Evolutionary conservation across 23 red algal species (phyloP).

Genomic region (Cyanidium caldarium): DNA sequence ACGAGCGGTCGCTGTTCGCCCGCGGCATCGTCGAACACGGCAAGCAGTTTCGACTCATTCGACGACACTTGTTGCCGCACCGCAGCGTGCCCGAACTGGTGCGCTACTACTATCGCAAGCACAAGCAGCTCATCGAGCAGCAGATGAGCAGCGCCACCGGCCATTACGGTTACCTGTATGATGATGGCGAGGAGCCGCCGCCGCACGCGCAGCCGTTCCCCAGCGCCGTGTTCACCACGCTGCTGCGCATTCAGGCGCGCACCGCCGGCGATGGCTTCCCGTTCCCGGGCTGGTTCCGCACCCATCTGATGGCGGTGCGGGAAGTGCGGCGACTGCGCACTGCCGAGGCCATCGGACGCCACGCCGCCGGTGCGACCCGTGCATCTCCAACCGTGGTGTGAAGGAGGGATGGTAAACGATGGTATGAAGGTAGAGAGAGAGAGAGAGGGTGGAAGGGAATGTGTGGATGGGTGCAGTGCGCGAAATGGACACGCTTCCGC

Average conservation of each 20-base stretch:
- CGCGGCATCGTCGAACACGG: not conserved
- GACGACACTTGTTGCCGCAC: not conserved
- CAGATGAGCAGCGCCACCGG: not conserved
- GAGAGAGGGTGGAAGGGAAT: no score
- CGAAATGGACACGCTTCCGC: no score
- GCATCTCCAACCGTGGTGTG: no score
- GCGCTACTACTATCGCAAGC: not conserved
- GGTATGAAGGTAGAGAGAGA: no score
- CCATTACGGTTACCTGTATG: not conserved
- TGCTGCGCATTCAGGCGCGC: not conserved
- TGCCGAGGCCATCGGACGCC: not conserved
- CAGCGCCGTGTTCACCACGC: not conserved
- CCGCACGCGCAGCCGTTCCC: not conserved
- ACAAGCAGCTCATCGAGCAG: not conserved
- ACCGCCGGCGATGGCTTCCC: slow-evolving; percentile 2
- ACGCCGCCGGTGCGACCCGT: no score
- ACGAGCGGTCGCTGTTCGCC: not conserved
- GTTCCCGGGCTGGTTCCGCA: not conserved
- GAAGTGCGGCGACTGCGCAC: slow-evolving; percentile 1
- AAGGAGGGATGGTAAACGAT: no score
- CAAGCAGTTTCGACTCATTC: slow-evolving; percentile 4
- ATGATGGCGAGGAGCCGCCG: not conserved
- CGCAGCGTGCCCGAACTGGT: not conserved
- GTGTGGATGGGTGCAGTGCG: no score
- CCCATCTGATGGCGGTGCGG: not conserved